Base-by-base conservation (phyloP, 257 asterid genomes). In the Solanum okadae region DNA sequence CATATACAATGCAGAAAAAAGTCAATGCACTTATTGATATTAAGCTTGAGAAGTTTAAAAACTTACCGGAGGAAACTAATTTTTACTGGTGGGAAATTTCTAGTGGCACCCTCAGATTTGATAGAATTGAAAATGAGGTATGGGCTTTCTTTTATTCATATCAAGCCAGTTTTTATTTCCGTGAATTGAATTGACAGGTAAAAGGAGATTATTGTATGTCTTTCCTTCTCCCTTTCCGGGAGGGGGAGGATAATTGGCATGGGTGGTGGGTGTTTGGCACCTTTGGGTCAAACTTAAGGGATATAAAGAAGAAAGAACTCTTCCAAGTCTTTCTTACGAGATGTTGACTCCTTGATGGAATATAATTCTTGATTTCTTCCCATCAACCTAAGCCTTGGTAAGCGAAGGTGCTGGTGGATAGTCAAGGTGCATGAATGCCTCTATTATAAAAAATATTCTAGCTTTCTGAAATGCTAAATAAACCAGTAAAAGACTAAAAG, bases 21-120 rank as follows among this genome's bases (percentile, higher is more conserved):
- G 94, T 95, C 78, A 94, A 90, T 91, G 96, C 98, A 44, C 98
- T 97, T 46, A 90, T 97, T 42, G 98, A 97, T 82, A 91, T 94
- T 95, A 97, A 97, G 95, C 98, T 97, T 85, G 99, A 97, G 94
- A 97, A 96, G 94, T 96, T 94, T 93, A 97, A 97, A 90, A 97
- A 96, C 88, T 89, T 97, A 90, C 93, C 92, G 34, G 99, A 97
- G 91, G 99, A 96, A 90, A 93, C 98, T 76, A 89, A 91, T 42
- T 94, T 92, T 91, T 97, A 63, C 92, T 96, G 98, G 98, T 89
- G 93, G 49, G 99, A 97, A 92, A 94, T 97, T 87, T 91, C 91
- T 83, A 94, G 95, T 40, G 99, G 99, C 63, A 96, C 99, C 87
- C 95, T 92, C 89, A 97, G 93, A 89, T 97, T 97, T 88, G 98